Evolutionary conservation across 1,139 yeast genomes (phyloP).

Genomic region (Torulaspora globosa): DNA sequence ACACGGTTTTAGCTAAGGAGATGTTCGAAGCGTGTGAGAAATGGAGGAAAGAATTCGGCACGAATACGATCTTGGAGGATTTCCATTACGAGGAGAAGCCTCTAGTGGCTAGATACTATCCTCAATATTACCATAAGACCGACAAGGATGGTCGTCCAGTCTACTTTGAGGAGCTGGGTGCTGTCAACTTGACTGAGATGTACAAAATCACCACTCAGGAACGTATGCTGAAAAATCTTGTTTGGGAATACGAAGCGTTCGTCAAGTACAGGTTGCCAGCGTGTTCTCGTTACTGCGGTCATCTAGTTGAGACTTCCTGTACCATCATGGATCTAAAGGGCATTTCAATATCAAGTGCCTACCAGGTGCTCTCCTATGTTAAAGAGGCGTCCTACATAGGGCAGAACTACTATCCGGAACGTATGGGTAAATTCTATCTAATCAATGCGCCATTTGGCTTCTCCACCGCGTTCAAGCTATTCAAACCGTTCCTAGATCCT

Average conservation of each 20-base stretch:
- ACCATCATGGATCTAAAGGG: constrained; percentile 95
- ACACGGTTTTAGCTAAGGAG: constrained; percentile 66
- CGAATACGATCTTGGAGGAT: constrained; percentile 78
- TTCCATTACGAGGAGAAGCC: constrained; percentile 91
- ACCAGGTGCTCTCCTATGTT: constrained; percentile 81
- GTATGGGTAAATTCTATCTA: constrained; percentile 96
- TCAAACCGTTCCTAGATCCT: constrained; percentile 93
- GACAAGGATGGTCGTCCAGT: constrained; percentile 97
- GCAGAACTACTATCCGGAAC: constrained; percentile 97
- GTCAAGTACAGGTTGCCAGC: constrained; percentile 84
- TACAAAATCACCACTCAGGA: constrained; percentile 91
- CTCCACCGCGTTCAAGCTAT: constrained; percentile 84
- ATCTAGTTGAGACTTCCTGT: constrained; percentile 89
- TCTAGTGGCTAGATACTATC: constrained; percentile 81
- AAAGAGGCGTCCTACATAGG: constrained; percentile 91
- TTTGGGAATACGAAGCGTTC: constrained; percentile 96
- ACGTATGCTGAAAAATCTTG: constrained; percentile 91
- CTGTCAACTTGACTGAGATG: constrained; percentile 86
- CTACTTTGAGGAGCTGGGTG: constrained; percentile 88
- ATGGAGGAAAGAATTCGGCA: constrained; percentile 86
- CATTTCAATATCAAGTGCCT: constrained; percentile 76
- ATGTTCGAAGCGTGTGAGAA: constrained; percentile 87
- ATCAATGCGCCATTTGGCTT: constrained; percentile 98
- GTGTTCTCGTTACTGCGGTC: constrained; percentile 76
- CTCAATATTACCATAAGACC: constrained; percentile 95